Evolutionary conservation across 768 basidiomycete genomes (phyloP).

Genomic region (Boletus coccyginus): DNA sequence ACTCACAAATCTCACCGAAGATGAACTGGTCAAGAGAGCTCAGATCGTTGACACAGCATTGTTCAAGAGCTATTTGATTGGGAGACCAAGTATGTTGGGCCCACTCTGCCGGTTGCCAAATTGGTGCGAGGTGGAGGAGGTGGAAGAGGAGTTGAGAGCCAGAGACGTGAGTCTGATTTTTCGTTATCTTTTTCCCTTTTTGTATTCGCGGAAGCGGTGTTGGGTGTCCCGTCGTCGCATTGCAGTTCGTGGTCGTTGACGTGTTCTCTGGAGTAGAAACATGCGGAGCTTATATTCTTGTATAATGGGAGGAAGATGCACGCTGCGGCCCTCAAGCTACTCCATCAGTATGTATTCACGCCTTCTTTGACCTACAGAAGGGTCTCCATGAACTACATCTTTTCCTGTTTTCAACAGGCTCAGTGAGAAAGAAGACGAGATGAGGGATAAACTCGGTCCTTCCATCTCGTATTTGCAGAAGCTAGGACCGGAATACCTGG

Average conservation of each 20-base stretch:
- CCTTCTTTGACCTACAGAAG: background rate
- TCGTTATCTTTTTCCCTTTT: background rate
- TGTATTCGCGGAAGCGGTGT: background rate
- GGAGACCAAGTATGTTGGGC: constrained; percentile 76
- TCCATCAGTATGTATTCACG: constrained; percentile 66
- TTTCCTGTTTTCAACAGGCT: constrained; percentile 46
- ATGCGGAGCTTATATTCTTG: constrained; percentile 82
- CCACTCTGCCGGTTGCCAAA: constrained; percentile 88
- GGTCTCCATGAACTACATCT: background rate
- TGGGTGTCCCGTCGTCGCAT: background rate
- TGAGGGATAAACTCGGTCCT: constrained; percentile 75
- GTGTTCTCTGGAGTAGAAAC: constrained; percentile 58
- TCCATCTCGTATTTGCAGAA: constrained; percentile 91
- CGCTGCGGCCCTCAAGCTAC: constrained; percentile 73
- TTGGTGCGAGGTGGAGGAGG: constrained; percentile 96
- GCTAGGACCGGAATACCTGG: constrained; percentile 76
- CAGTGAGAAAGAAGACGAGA: constrained; percentile 72
- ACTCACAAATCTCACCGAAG: constrained; percentile 68
- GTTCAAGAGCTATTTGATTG: constrained; percentile 88
- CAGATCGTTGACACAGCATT: constrained; percentile 95
- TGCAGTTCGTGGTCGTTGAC: background rate
- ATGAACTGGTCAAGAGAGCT: constrained; percentile 82
- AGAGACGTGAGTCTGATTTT: constrained; percentile 55
- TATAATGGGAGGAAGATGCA: constrained; percentile 98
- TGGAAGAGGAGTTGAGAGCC: constrained; percentile 80